Percentiles rank a stretch among this genome's conserved stretches.
Conservation (phyloP, 331 rosid genomes). For the Rosa hybrid region DNA sequence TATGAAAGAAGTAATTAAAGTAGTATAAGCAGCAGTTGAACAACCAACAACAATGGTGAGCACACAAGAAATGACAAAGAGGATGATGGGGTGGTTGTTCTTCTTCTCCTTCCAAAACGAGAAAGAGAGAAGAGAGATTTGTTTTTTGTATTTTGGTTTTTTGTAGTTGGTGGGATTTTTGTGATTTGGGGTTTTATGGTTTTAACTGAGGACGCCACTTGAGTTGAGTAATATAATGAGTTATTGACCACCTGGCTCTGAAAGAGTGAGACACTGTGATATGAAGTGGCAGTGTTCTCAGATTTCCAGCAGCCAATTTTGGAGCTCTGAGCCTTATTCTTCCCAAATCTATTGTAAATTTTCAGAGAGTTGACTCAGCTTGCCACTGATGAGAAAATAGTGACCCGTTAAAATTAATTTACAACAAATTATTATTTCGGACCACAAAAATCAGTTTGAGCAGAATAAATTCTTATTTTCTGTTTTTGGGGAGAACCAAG, state of each 20-base stretch:
- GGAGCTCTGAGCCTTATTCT: neutral
- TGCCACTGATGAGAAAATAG: neutral
- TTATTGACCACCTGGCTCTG: neutral
- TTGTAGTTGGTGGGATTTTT: slow-evolving; percentile 25
- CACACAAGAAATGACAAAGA: slow-evolving; percentile 49
- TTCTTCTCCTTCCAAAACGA: neutral
- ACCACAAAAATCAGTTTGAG: neutral
- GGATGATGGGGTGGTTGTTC: neutral
- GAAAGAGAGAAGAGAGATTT: neutral
- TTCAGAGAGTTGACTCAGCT: neutral
- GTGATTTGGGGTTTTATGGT: slow-evolving; percentile 8
- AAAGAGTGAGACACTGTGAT: neutral
- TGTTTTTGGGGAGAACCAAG: neutral
- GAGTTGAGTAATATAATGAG: neutral
- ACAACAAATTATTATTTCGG: neutral
- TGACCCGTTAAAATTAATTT: neutral
- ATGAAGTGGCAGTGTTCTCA: slow-evolving; percentile 10
- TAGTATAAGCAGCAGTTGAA: slow-evolving; percentile 35
- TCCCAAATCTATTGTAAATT: neutral
- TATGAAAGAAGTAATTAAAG: slow-evolving; percentile 21
- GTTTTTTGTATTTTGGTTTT: neutral
- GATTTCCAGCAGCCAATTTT: slow-evolving; percentile 3
- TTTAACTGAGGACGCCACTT: neutral
- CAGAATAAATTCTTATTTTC: neutral
- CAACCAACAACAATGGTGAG: slow-evolving; percentile 39